A percentile compares a stretch with the other conserved stretches of the same genome.
phyloP scores from a whole-genome alignment of 768 basidiomycete species.

The Tulasnella sp. region DNA sequence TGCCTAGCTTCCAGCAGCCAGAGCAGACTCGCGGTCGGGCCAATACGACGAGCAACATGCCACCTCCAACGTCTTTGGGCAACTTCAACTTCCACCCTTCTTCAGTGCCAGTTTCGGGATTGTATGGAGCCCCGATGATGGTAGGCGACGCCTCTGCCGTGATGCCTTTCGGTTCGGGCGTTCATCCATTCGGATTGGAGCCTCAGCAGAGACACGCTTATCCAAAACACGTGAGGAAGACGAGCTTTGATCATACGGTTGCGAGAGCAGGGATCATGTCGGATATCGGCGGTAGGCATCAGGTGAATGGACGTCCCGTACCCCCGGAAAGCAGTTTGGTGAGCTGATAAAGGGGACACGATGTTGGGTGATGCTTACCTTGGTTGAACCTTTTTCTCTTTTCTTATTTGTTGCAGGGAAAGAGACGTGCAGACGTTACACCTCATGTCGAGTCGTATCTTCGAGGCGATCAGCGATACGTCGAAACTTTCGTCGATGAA shows the following conservation, averaged over 20 bases:
- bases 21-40: not conserved
- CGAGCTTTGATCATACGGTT: slow-evolving; percentile 92
- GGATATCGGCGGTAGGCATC: slow-evolving; percentile 54
- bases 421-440: slow-evolving; percentile 69
- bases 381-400: slow-evolving; percentile 30
- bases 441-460: slow-evolving; percentile 75
- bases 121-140: slow-evolving; percentile 12
- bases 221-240: slow-evolving; percentile 85
- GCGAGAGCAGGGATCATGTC: slow-evolving; percentile 45
- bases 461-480: slow-evolving; percentile 63
- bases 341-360: not conserved
- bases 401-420: no score
- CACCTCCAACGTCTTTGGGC: not conserved
- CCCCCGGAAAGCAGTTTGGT: slow-evolving; percentile 34
- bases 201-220: slow-evolving; percentile 39
- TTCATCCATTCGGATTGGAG: slow-evolving; percentile 8
- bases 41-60: not conserved
- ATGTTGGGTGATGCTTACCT: not conserved
- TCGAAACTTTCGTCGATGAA: not conserved
- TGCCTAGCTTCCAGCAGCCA: not conserved
- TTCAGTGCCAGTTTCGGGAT: slow-evolving; percentile 14
- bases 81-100: slow-evolving; percentile 10
- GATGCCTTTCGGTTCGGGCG: not conserved
- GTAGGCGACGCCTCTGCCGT: no score
- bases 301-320: slow-evolving; percentile 72